These are phyloP conservation scores for Harringtonia lauricola DNA, from an alignment of 2,329 filamentous ascomycete genomes.

Conservation along the genomic window DNA sequence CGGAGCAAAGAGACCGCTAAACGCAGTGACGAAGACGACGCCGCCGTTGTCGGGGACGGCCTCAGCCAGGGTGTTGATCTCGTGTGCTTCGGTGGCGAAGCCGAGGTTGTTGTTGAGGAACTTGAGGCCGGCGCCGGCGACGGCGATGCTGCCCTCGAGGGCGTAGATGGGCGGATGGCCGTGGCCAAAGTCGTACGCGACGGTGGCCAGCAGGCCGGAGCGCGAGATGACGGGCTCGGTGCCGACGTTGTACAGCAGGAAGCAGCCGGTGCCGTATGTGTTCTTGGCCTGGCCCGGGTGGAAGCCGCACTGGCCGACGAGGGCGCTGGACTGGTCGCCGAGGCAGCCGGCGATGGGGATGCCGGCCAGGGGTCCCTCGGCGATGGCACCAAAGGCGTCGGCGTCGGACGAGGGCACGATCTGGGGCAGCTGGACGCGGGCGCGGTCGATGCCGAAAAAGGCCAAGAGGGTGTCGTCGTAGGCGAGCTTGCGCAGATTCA, in stretches of 20 bases:
- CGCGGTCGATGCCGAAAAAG: constrained; percentile 63
- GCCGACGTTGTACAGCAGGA: constrained; percentile 82
- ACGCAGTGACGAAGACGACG: constrained; percentile 79
- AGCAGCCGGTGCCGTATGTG: constrained; percentile 84
- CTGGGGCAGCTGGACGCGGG: constrained; percentile 65
- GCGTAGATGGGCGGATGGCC: constrained; percentile 58
- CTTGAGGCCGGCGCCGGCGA: constrained; percentile 71
- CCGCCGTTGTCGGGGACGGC: constrained; percentile 64
- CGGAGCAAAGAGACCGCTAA: constrained; percentile 81
- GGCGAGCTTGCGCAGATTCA: constrained; percentile 70
- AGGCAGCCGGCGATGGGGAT: constrained; percentile 71
- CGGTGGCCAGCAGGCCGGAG: constrained; percentile 73
- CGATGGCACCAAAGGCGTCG: constrained; percentile 59
- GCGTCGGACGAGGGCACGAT: constrained; percentile 73
- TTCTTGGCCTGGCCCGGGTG: constrained; percentile 76
- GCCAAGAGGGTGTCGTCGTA: constrained; percentile 68
- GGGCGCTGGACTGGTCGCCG: constrained; percentile 75
- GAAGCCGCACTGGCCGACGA: constrained; percentile 81
- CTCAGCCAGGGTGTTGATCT: constrained; percentile 39
- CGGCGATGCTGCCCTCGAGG: constrained; percentile 73
- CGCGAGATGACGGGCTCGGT: constrained; percentile 75
- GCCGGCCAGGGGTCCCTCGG: constrained; percentile 55
- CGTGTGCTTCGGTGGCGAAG: constrained; percentile 39
- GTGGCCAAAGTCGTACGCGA: constrained; percentile 69
- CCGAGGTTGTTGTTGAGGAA: constrained; percentile 57